Evolutionary conservation across 768 basidiomycete species (phyloP), one percentile per base, ranked within the genome.

Genomic region (Tylopilus cervinicoccineus): DNA sequence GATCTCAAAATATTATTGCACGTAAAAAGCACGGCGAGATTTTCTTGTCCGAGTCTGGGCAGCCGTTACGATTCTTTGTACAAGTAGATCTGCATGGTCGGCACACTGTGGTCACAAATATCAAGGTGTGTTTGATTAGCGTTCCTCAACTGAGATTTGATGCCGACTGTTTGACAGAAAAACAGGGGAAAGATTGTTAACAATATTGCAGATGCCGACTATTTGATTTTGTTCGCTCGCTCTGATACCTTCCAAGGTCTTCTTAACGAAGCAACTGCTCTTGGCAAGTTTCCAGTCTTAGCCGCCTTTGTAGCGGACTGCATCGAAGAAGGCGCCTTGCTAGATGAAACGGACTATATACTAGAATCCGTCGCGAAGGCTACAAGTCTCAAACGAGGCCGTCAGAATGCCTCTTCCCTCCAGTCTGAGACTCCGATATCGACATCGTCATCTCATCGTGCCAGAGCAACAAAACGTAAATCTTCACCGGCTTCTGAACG

Each of bases 81-180:
- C 83, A 86, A 59, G 70, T 87, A n/a, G 83, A 84, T 54, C 69
- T 84, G 1, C 73, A 74, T 37, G 77, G 78, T 42, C 73, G 86
- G 20, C 66, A 70, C 14, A 63, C 69, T 1, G 59, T 83, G 23
- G 73, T 83, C 20, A 68, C 68, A 38, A 66, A 70, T 8, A 82
- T 89, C 61, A 86, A 84, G 77, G 86, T 84, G 45, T 49, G 71
- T 60, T 26, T 16, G 16, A 39, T 20, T 10, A 12, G 22, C 23
- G 28, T 17, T 34, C 37, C 44, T 38, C 22, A 7, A 11, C 10
- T 17, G 29, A 32, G 22, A 19, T 11, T 38, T 36, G 24, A 43
- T 38, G 16, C 22, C 9, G 14, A 56, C 24, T 9, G 0, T 24
- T 47, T 33, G 9, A 13, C 60, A 90, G 87, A 83, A 74, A 76